phyloP scores from a whole-genome alignment of 257 asterid genomes.

The Jacaranda mimosifolia region DNA sequence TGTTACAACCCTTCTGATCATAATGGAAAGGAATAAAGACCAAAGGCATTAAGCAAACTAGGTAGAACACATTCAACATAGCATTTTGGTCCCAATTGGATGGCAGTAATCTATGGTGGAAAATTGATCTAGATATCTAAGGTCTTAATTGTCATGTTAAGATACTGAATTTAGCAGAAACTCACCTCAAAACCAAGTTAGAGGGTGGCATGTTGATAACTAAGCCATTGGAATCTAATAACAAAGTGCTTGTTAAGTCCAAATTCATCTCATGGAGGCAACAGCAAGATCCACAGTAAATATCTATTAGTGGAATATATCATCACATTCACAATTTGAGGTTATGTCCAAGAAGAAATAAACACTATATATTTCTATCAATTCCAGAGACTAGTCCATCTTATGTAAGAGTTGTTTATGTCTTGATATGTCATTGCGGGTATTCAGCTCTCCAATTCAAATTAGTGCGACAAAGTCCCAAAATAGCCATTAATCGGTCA shows the following conservation, averaged over 20 bases:
- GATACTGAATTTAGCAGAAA: too few relatives aligned
- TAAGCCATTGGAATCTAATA: neutral
- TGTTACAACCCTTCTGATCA: conserved; percentile 2
- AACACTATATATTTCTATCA: neutral
- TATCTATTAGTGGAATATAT: neutral
- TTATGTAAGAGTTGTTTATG: too few relatives aligned
- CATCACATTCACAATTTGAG: neutral
- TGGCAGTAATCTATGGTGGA: too few relatives aligned
- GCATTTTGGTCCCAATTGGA: too few relatives aligned
- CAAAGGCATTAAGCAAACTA: too few relatives aligned
- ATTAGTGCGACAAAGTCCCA: neutral
- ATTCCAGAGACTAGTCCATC: neutral
- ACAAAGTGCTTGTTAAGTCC: neutral
- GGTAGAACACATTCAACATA: too few relatives aligned
- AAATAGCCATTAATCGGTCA: neutral
- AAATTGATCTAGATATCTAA: too few relatives aligned
- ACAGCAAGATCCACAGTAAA: neutral
- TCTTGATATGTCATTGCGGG: neutral
- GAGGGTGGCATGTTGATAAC: neutral
- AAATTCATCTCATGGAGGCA: conserved; percentile 12
- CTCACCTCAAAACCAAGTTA: too few relatives aligned
- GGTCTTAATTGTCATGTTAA: too few relatives aligned
- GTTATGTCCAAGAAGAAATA: neutral
- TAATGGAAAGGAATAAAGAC: neutral
- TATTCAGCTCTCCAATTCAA: neutral